Percentiles rank a stretch among this genome's conserved stretches.
Conservation (phyloP, 352 stramenopile species). For the Phytopythium aichiense region DNA sequence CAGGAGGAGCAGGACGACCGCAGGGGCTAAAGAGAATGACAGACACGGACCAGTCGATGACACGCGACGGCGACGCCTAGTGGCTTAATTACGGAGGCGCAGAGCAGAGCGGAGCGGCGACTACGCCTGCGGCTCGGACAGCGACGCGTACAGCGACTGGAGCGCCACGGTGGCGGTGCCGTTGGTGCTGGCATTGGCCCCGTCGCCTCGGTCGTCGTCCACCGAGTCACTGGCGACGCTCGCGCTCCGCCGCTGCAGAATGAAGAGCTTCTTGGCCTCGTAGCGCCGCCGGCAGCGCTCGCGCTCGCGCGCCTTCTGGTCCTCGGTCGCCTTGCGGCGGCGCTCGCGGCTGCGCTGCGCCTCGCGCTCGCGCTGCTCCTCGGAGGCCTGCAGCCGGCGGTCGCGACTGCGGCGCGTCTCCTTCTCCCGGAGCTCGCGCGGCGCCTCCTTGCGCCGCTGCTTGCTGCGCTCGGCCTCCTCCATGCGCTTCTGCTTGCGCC, state of each 20-base stretch:
- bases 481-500: constrained; percentile 44
- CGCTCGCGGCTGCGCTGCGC: constrained; percentile 50
- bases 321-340: constrained; percentile 55
- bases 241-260: constrained; percentile 9
- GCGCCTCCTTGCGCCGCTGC: constrained; percentile 40
- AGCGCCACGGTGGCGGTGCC: constrained; percentile 11
- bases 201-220: constrained; percentile 11
- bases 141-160: constrained; percentile 29
- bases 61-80: no score
- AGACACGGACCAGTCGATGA: no score
- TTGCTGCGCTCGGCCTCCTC: constrained; percentile 49
- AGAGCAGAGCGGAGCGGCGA: not conserved
- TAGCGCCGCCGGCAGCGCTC: constrained; percentile 68
- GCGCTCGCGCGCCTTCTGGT: constrained; percentile 52
- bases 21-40: no score
- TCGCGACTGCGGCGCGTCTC: constrained; percentile 59
- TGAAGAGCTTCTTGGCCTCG: constrained; percentile 42
- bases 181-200: constrained; percentile 4
- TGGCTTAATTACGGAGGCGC: no score
- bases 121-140: constrained; percentile 4
- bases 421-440: constrained; percentile 36
- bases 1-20: no score
- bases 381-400: constrained; percentile 53
- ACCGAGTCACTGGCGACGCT: constrained; percentile 5
- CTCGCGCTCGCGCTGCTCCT: constrained; percentile 61